These are phyloP conservation scores for Carex arenaria DNA, from an alignment of 202 grass and related monocot species.

Conservation along the genomic window DNA sequence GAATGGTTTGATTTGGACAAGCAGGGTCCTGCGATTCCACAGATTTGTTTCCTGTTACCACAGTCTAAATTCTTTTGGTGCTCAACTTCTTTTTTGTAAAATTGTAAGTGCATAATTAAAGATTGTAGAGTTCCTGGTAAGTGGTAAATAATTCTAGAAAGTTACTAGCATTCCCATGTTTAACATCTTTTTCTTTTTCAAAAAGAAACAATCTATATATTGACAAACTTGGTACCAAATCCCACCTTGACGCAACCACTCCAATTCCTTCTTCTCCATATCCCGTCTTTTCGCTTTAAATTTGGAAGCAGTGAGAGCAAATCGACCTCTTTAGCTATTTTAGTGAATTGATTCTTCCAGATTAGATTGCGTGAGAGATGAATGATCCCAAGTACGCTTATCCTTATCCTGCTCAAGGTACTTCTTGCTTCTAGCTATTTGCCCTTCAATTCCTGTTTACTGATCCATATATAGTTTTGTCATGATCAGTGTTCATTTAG, in stretches of 20 bases:
- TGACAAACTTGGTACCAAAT: not conserved
- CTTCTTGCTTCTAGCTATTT: not conserved
- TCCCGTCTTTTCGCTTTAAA: not conserved
- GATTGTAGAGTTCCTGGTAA: too few species aligned
- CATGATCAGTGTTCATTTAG: too few species aligned
- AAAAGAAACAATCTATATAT: not conserved
- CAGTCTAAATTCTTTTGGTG: too few species aligned
- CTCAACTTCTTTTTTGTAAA: too few species aligned
- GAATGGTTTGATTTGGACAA: too few species aligned
- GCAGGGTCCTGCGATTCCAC: too few species aligned
- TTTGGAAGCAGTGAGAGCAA: not conserved
- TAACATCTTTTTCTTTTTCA: not conserved
- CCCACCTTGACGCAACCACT: not conserved
- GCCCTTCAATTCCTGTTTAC: not conserved
- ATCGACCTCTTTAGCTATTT: not conserved
- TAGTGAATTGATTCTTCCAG: not conserved
- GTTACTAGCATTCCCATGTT: too few species aligned
- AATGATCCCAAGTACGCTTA: conserved; percentile 26
- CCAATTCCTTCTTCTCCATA: not conserved
- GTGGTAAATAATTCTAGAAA: too few species aligned
- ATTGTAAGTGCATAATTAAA: too few species aligned
- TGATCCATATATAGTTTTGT: too few species aligned
- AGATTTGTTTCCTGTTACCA: too few species aligned
- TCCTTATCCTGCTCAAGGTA: conserved; percentile 31
- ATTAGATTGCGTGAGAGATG: not conserved